Evolutionary conservation across 345 rosid species (phyloP).

Genomic region (Dipteronia dyeriana): DNA sequence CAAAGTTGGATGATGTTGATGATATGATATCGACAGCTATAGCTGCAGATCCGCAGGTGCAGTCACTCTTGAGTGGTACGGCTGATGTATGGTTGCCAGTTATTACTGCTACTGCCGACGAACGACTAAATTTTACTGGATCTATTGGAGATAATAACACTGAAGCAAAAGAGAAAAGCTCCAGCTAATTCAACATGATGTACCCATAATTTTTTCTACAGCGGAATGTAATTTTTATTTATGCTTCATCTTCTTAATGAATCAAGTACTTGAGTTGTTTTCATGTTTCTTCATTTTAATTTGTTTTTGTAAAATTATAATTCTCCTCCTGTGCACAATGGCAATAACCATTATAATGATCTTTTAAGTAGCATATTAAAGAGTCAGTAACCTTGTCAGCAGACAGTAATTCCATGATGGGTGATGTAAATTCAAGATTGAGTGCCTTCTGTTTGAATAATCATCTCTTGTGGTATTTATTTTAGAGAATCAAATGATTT

Average conservation of each 20-base stretch:
- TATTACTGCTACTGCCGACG: slow-evolving; percentile 72
- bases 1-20: slow-evolving; percentile 71
- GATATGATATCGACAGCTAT: slow-evolving; percentile 80
- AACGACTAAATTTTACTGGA: slow-evolving; percentile 64
- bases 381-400: neutral
- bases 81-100: slow-evolving; percentile 89
- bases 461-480: neutral
- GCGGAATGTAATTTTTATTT: neutral
- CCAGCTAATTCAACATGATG: slow-evolving; percentile 1
- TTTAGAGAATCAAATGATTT: neutral
- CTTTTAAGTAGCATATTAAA: neutral
- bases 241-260: neutral
- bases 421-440: neutral
- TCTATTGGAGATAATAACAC: slow-evolving; percentile 30
- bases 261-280: neutral
- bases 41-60: slow-evolving; percentile 72
- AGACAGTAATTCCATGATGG: neutral
- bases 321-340: neutral
- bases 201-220: neutral
- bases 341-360: neutral
- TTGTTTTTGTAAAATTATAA: neutral
- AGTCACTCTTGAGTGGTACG: slow-evolving; percentile 68
- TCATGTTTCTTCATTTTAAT: neutral
- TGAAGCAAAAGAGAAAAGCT: neutral
- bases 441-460: neutral